Conservation (phyloP, 73 alveolate genomes). For the Stentor roeselii region DNA sequence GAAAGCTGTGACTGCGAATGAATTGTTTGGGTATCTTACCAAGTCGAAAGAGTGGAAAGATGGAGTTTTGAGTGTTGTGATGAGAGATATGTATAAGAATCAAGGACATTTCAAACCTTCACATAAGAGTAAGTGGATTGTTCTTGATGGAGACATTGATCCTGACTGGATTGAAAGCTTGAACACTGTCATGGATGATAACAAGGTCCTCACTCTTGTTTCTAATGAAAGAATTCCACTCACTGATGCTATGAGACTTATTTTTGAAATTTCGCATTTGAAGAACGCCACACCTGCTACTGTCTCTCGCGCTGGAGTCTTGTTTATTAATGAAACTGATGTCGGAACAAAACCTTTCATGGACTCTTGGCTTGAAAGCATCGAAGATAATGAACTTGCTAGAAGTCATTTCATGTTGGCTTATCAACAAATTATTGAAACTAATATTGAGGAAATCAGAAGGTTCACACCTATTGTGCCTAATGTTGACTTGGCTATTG, state of each 20-base stretch:
- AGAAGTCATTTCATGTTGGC: conserved; percentile 78
- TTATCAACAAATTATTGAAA: conserved; percentile 66
- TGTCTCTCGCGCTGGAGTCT: conserved; percentile 99
- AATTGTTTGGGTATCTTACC: conserved; percentile 91
- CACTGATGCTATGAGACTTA: conserved; percentile 97
- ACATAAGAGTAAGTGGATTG: conserved; percentile 97
- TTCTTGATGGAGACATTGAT: conserved; percentile 99
- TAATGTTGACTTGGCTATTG: conserved; percentile 68
- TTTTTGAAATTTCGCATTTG: conserved; percentile 95
- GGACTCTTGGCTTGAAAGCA: conserved; percentile 97
- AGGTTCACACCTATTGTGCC: conserved; percentile 74
- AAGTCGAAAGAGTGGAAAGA: conserved; percentile 99
- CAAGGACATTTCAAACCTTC: conserved; percentile 78
- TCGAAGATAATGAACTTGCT: conserved; percentile 85
- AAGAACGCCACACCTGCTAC: conserved; percentile 99
- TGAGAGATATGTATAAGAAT: conserved; percentile 97
- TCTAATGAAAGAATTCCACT: conserved; percentile 99
- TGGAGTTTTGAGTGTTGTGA: conserved; percentile 98
- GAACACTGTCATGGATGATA: conserved; percentile 99
- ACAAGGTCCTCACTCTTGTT: conserved; percentile 96
- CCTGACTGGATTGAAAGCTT: conserved; percentile 99
- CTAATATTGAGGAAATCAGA: conserved; percentile 53
- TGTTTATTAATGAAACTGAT: conserved; percentile 99
- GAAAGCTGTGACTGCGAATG: conserved; percentile 99
- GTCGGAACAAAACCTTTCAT: conserved; percentile 99